A percentile compares a stretch with the other conserved stretches of the same genome.
Conservation (phyloP, 1,284 basidiomycete genomes). For the Xerocomus amazonicus region DNA sequence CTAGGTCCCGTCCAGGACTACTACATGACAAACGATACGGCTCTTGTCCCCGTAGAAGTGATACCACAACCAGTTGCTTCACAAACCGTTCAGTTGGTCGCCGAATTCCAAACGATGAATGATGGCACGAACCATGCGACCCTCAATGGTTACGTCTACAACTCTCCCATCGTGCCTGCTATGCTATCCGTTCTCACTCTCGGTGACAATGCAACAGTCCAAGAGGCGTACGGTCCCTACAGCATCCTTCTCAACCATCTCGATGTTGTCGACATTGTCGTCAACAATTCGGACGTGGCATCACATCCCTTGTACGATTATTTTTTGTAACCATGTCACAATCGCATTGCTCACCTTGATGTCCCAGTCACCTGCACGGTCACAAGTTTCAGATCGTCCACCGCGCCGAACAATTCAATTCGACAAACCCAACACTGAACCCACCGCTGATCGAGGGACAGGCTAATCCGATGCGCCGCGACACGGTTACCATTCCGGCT, state of each 20-base stretch:
- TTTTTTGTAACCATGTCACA: neutral
- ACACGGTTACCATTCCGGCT: slow-evolving; percentile 68
- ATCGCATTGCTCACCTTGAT: neutral
- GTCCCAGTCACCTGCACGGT: slow-evolving; percentile 71
- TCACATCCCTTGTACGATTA: slow-evolving; percentile 75
- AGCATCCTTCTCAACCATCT: slow-evolving; percentile 73
- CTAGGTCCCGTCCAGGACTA: slow-evolving; percentile 51
- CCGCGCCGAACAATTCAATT: slow-evolving; percentile 70
- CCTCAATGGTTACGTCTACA: slow-evolving; percentile 73
- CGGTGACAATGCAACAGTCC: slow-evolving; percentile 66
- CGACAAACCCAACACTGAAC: slow-evolving; percentile 75
- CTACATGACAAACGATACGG: slow-evolving; percentile 56
- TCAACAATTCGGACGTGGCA: slow-evolving; percentile 77
- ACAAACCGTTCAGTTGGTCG: slow-evolving; percentile 52
- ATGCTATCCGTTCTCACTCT: slow-evolving; percentile 75
- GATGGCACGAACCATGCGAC: slow-evolving; percentile 78
- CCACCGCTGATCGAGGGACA: slow-evolving; percentile 76
- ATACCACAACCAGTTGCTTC: slow-evolving; percentile 43
- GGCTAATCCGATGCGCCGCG: slow-evolving; percentile 81
- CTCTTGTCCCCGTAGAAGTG: slow-evolving; percentile 53
- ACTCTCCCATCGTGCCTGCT: slow-evolving; percentile 66
- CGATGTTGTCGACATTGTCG: slow-evolving; percentile 75
- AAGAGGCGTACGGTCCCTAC: slow-evolving; percentile 75
- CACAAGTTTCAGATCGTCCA: slow-evolving; percentile 80
- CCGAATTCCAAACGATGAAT: slow-evolving; percentile 68